Conservation (phyloP, 2,329 filamentous ascomycete genomes). For the Dendrostoma leiphaemia region DNA sequence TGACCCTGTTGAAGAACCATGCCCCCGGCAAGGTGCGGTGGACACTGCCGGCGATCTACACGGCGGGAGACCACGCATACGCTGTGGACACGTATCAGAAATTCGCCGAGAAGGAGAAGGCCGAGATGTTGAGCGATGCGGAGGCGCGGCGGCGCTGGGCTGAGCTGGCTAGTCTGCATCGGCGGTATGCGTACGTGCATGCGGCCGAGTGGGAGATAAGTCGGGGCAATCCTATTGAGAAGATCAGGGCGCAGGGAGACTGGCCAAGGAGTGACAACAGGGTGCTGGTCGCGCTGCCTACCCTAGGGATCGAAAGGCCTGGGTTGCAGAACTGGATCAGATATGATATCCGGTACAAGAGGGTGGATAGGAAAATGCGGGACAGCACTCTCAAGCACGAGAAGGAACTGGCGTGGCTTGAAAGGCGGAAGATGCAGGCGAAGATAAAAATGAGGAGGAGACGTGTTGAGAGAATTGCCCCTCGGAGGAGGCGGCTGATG, state of each 20-base stretch:
- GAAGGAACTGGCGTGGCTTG: background rate
- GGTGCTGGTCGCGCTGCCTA: conserved; percentile 52
- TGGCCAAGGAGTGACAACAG: conserved; percentile 22
- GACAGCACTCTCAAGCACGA: conserved; percentile 12
- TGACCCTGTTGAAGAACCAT: conserved; percentile 43
- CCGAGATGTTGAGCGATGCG: conserved; percentile 1
- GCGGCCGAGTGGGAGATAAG: background rate
- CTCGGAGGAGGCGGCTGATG: background rate
- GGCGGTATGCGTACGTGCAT: background rate
- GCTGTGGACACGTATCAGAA: conserved; percentile 18
- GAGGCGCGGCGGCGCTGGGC: background rate
- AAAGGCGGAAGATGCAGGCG: background rate
- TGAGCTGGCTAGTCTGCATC: background rate
- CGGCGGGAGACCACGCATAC: conserved; percentile 33
- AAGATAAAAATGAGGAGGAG: background rate
- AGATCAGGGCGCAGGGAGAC: background rate
- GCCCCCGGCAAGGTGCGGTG: conserved; percentile 56
- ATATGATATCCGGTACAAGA: conserved; percentile 50
- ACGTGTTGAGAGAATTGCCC: background rate
- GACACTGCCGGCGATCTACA: conserved; percentile 55
- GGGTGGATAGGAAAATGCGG: conserved; percentile 42
- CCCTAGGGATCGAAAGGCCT: conserved; percentile 46
- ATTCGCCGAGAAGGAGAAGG: conserved; percentile 20
- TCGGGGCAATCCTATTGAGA: background rate
- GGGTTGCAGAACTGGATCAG: conserved; percentile 46